Evolutionary conservation across 2,329 filamentous ascomycete genomes (phyloP), one percentile per base, ranked within the genome.

Genomic region (Sclerotinia trifoliorum): DNA sequence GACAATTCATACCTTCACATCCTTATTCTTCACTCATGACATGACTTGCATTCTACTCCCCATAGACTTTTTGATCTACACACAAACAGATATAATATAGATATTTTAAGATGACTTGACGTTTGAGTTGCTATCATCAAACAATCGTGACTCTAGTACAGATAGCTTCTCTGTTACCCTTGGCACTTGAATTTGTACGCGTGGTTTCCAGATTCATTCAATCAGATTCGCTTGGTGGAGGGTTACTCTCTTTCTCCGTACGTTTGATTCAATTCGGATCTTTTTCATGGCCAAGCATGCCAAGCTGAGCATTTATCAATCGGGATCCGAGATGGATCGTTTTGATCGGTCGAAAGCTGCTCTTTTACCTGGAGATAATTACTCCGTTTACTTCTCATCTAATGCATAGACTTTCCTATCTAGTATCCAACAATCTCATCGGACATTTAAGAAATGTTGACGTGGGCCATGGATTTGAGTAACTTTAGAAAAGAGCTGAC

Each of bases 401-500:
- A 8, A 48, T 48, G 44, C 44, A 19, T 21, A 1, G 44, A 48
- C 44, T 48, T 21, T 48, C 44, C 19, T 48, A 21, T 48, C 44
- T 42, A 5, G 39, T 42, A 15, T 42, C 39, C 5, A 39, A 39
- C 5, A 42, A 2, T 15, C 11, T 42, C 10, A 24, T 62, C 58
- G 56, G 56, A 29, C n/a, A 21, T 39, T 29, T 35, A 32, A 32
- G 6, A 48, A 3, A 49, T 39, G 55, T 57, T 42, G 32, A 24
- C 35, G 55, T 57, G 55, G 55, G 55, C 32, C 35, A 57, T n/a
- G 29, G 24, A 6, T n/a, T 62, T 24, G 19, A 44, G 5, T n/a
- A n/a, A 48, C 32, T 48, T 24, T 49, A 10, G 44, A 62, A 24
- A 42, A 49, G 44, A 62, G 61, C 61, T 64, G 61, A 64, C 61